These are phyloP conservation scores for Neoscytalidium dimidiatum DNA, from an alignment of 2,329 filamentous ascomycete species.

Conservation along the genomic window DNA sequence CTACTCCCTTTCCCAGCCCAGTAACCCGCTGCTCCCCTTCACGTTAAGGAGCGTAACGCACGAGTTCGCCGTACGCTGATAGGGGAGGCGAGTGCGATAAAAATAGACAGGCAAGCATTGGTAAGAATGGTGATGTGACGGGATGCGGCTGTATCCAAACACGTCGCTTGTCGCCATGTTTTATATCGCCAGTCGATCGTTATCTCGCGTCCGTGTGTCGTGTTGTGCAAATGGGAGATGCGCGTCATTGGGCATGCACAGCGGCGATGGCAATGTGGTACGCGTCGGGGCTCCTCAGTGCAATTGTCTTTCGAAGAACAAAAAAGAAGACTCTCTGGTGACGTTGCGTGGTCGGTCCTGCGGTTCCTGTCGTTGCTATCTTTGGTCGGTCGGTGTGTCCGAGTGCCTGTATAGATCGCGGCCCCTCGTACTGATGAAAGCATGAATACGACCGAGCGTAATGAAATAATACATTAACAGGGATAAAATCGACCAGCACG, in stretches of 20 bases:
- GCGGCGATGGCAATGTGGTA: neutral
- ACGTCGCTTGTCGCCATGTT: slow-evolving; percentile 7
- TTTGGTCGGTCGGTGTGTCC: slow-evolving; percentile 8
- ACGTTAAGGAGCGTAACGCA: neutral
- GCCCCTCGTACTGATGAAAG: neutral
- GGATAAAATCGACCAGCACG: neutral
- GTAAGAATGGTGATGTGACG: neutral
- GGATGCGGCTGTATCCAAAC: neutral
- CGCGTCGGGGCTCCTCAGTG: too few species aligned
- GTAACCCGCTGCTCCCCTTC: neutral
- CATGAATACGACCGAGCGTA: neutral
- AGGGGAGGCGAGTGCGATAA: neutral
- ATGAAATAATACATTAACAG: neutral
- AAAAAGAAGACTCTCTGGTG: neutral
- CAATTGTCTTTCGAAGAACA: neutral
- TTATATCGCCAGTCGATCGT: slow-evolving; percentile 5
- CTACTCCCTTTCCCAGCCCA: neutral
- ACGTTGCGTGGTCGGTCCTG: neutral
- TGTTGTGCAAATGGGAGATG: slow-evolving; percentile 8
- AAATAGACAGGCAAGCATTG: neutral
- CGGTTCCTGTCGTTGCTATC: neutral
- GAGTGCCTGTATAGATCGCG: neutral
- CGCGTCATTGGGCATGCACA: neutral
- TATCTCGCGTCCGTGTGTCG: slow-evolving; percentile 3
- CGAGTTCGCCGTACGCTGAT: neutral